These are phyloP conservation scores for Chrysoporthe deuterocubensis DNA, from an alignment of 2,329 filamentous ascomycete genomes.

Conservation along the genomic window DNA sequence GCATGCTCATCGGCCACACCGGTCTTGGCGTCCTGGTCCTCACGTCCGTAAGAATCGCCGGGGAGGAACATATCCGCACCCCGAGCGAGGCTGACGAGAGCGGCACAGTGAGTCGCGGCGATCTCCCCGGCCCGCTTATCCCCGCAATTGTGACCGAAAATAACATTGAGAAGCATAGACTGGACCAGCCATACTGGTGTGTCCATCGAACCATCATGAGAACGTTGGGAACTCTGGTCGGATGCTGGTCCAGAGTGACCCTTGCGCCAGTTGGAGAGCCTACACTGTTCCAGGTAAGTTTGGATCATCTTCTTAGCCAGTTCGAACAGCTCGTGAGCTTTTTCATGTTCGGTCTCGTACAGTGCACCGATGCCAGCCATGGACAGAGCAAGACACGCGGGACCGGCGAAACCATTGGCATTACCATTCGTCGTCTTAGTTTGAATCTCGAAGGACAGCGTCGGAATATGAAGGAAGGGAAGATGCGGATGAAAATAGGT, in stretches of 20 bases:
- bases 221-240: conserved; percentile 49
- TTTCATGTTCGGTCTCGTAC: conserved; percentile 81
- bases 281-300: conserved; percentile 86
- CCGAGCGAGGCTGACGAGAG: conserved; percentile 86
- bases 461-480: conserved; percentile 92
- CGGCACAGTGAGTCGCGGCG: conserved; percentile 88
- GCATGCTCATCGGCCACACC: conserved; percentile 63
- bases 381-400: conserved; percentile 82
- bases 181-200: conserved; percentile 95
- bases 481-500: conserved; percentile 92
- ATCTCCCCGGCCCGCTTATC: conserved; percentile 91
- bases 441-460: conserved; percentile 84
- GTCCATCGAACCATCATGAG: conserved; percentile 64
- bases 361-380: conserved; percentile 78
- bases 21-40: conserved; percentile 61
- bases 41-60: conserved; percentile 48
- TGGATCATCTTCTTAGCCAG: conserved; percentile 96
- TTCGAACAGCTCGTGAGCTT: conserved; percentile 86
- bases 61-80: conserved; percentile 73
- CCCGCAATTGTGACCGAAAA: conserved; percentile 93
- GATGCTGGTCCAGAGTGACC: conserved; percentile 52
- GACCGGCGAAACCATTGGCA: conserved; percentile 70
- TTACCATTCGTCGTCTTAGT: conserved; percentile 67
- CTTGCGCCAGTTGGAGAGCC: conserved; percentile 79
- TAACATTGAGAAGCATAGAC: conserved; percentile 93